These are phyloP conservation scores for Hyaloscypha variabilis DNA, from an alignment of 495 filamentous ascomycete species.

Conservation along the genomic window DNA sequence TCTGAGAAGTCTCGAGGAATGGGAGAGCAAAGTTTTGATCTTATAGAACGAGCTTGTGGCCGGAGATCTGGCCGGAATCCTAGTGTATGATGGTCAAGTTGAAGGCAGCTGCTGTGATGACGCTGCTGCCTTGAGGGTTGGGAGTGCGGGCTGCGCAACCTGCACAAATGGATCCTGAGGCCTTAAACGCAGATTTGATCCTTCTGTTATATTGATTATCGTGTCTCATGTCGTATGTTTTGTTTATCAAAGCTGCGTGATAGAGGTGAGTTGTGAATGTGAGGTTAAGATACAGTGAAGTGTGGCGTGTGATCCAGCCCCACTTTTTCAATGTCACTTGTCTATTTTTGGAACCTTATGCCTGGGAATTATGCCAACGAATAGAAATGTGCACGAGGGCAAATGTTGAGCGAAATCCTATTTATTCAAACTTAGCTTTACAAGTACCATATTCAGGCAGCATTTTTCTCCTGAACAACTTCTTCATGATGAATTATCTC, in stretches of 20 bases:
- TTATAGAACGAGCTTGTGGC: neutral
- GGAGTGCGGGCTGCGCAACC: neutral
- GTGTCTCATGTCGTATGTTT: neutral
- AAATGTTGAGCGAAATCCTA: too few species aligned
- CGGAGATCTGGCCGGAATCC: neutral
- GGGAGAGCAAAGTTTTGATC: neutral
- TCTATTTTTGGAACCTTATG: too few species aligned
- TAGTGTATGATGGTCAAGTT: neutral
- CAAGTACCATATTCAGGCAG: too few species aligned
- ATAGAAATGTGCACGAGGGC: too few species aligned
- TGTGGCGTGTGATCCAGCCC: too few species aligned
- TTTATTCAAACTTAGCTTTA: too few species aligned
- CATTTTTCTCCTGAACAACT: too few species aligned
- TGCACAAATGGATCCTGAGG: neutral
- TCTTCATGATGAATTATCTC: too few species aligned
- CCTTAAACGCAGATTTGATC: neutral
- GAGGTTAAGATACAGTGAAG: too few species aligned
- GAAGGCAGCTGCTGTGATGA: neutral
- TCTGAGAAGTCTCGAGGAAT: neutral
- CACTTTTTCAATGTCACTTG: too few species aligned
- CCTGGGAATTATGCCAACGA: too few species aligned
- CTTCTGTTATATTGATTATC: neutral
- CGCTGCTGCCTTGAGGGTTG: neutral
- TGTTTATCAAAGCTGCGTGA: neutral
- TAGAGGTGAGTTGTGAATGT: too few species aligned